A percentile compares a stretch with the other conserved stretches of the same genome.
phyloP scores from a whole-genome alignment of 2,329 filamentous ascomycete genomes.

The Hypoxylon sp. region DNA sequence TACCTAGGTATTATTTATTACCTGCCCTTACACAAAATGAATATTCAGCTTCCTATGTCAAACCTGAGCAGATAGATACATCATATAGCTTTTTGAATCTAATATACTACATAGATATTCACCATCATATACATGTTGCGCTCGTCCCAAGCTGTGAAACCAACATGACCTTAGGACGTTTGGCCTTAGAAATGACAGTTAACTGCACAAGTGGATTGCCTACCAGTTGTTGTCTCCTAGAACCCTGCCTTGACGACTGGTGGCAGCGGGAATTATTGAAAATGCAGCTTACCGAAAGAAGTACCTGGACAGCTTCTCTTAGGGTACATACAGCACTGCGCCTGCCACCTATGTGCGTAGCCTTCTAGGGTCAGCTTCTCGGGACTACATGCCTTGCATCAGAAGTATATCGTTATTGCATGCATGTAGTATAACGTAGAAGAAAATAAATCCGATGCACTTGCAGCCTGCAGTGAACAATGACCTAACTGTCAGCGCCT shows the following conservation, averaged over 20 bases:
- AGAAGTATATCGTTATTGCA: constrained; percentile 19
- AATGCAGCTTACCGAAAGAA: constrained; percentile 35
- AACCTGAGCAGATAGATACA: too few species aligned
- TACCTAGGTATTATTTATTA: background rate
- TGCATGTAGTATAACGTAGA: constrained; percentile 12
- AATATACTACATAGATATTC: too few species aligned
- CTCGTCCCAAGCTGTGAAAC: constrained; percentile 7
- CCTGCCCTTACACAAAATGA: too few species aligned
- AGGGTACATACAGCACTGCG: constrained; percentile 8
- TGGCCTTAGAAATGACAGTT: constrained; percentile 8
- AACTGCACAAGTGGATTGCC: background rate
- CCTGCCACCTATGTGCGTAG: constrained; percentile 16
- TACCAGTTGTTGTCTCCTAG: background rate
- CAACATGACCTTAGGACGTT: constrained; percentile 3
- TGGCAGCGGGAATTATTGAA: constrained; percentile 20
- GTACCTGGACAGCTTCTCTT: constrained; percentile 10
- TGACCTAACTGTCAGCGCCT: background rate
- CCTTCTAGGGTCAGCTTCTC: background rate
- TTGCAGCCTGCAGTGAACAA: constrained; percentile 10
- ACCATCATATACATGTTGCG: background rate
- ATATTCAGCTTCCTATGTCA: too few species aligned
- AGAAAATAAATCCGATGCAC: constrained; percentile 19
- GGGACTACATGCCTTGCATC: constrained; percentile 2
- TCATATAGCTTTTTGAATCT: too few species aligned
- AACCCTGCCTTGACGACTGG: background rate